Percentiles rank a stretch among this genome's conserved stretches.
Conservation (phyloP, 305 asterid genomes). For the Petunia hybrid region DNA sequence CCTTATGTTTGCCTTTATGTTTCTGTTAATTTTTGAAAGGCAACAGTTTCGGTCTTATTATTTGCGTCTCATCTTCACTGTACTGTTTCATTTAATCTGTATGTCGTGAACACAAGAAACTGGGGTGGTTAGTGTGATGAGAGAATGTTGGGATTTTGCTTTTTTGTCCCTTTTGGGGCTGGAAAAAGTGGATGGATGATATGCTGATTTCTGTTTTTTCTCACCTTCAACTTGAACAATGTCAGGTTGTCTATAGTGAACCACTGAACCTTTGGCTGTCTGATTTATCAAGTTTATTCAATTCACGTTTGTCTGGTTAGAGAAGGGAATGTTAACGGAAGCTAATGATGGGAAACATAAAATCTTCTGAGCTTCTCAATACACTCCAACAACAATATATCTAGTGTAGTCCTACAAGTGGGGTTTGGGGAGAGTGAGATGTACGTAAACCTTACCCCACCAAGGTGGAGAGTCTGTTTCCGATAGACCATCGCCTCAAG, state of each 20-base stretch:
- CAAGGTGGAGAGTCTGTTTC: too few species aligned
- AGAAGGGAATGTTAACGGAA: conserved; percentile 15
- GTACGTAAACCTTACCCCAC: too few species aligned
- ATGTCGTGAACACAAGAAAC: conserved; percentile 4
- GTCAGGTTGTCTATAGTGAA: background rate
- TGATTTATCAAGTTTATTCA: background rate
- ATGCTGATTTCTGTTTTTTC: background rate
- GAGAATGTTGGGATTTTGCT: background rate
- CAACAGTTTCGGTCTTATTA: background rate
- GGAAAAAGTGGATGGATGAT: background rate
- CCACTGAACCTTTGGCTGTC: background rate
- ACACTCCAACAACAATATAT: too few species aligned
- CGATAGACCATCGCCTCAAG: too few species aligned
- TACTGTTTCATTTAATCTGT: conserved; percentile 10
- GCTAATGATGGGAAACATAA: background rate
- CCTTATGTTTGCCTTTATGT: conserved; percentile 28
- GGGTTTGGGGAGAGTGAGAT: too few species aligned
- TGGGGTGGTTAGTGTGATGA: background rate
- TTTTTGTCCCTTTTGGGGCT: background rate
- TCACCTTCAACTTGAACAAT: background rate
- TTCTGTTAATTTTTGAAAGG: conserved; percentile 5
- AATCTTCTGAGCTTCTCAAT: too few species aligned
- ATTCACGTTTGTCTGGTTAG: conserved; percentile 22
- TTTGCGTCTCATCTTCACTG: conserved; percentile 3
- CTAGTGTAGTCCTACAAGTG: too few species aligned